These are phyloP conservation scores for Davidsoniella virescens DNA, from an alignment of 2,329 filamentous ascomycete genomes.

Conservation along the genomic window DNA sequence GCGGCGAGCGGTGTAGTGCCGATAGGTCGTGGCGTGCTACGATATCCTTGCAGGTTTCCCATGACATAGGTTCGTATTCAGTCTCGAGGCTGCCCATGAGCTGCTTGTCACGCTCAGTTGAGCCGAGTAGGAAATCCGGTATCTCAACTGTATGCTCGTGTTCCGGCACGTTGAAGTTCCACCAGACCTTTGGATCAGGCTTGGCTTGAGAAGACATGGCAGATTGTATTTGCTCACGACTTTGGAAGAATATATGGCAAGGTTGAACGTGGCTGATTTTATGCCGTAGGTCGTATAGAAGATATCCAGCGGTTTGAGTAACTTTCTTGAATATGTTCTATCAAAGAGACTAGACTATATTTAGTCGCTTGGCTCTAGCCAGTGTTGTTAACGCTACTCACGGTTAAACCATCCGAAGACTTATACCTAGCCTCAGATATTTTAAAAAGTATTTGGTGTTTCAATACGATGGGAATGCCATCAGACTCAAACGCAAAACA, in stretches of 20 bases:
- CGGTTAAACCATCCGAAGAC: no score
- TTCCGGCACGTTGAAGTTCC: slow-evolving; percentile 64
- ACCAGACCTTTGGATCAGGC: slow-evolving; percentile 39
- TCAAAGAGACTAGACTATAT: no score
- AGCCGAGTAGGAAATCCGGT: slow-evolving; percentile 50
- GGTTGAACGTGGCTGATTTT: background rate
- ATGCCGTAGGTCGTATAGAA: background rate
- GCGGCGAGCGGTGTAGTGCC: slow-evolving; percentile 60
- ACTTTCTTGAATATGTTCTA: no score
- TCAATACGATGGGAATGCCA: no score
- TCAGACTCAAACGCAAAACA: no score
- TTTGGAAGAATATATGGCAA: background rate
- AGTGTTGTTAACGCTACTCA: no score
- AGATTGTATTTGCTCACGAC: background rate
- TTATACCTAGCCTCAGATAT: no score
- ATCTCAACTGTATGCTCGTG: slow-evolving; percentile 47
- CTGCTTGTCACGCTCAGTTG: slow-evolving; percentile 48
- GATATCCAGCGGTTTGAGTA: background rate
- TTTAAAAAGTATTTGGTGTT: no score
- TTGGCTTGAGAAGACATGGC: background rate
- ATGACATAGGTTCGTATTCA: slow-evolving; percentile 45
- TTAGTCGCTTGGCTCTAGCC: no score
- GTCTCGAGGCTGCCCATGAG: slow-evolving; percentile 58
- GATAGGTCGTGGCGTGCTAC: slow-evolving; percentile 53
- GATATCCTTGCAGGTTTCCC: slow-evolving; percentile 51